Conservation (phyloP, 768 basidiomycete genomes). For the Mycena indigotica region DNA sequence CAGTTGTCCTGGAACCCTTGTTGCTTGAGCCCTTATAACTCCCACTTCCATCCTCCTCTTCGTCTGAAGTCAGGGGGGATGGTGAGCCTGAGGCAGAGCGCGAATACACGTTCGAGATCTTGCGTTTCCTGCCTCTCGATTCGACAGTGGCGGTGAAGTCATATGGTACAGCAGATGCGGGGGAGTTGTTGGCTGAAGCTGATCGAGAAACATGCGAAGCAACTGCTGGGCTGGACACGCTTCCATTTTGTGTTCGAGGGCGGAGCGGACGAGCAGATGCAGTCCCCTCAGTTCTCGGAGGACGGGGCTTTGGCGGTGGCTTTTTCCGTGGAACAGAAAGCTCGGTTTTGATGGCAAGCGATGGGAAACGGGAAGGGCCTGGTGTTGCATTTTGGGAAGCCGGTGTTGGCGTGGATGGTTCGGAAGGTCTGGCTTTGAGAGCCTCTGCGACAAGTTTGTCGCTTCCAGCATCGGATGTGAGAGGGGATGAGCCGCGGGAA, state of each 20-base stretch:
- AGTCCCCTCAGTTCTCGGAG: neutral
- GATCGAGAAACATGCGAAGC: neutral
- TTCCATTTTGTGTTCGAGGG: neutral
- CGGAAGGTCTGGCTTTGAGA: conserved; percentile 12
- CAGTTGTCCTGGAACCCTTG: conserved; percentile 8
- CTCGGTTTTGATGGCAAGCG: conserved; percentile 15
- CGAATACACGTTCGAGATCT: conserved; percentile 21
- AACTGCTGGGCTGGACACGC: neutral
- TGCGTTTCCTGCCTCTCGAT: conserved; percentile 24
- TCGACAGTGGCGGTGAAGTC: conserved; percentile 23
- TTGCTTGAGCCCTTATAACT: conserved; percentile 3
- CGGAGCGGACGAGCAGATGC: neutral
- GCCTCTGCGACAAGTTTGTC: conserved; percentile 18
- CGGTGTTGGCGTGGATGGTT: conserved; percentile 9
- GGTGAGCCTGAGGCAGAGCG: conserved; percentile 13
- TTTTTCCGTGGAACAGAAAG: neutral
- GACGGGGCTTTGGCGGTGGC: neutral
- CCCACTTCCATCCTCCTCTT: conserved; percentile 7
- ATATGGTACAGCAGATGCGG: conserved; percentile 11
- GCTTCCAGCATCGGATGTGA: conserved; percentile 20
- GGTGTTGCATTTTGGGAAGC: neutral
- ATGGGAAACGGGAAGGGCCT: conserved; percentile 1
- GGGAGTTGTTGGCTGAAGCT: conserved; percentile 10
- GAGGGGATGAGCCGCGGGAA: conserved; percentile 21
- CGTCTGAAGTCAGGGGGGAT: conserved; percentile 22